Conservation (phyloP, 2,329 filamentous ascomycete species). For the Stachybotrys chlorohalonatus region DNA sequence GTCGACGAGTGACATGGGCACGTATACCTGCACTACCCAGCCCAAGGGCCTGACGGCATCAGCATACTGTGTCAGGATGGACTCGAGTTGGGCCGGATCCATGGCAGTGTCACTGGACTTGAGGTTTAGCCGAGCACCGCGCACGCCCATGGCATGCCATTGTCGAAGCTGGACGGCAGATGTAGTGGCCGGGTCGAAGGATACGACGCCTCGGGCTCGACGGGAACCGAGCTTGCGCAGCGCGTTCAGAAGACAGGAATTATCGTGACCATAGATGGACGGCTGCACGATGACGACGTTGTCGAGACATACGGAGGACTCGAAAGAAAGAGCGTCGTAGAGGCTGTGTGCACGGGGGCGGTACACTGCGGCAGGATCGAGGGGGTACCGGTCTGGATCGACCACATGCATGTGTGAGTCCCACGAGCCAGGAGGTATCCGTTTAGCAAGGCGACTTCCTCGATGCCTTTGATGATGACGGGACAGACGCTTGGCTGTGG, state of each 20-base stretch:
- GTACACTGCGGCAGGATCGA: slow-evolving; percentile 40
- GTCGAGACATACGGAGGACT: slow-evolving; percentile 37
- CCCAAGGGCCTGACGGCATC: slow-evolving; percentile 35
- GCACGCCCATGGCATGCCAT: slow-evolving; percentile 50
- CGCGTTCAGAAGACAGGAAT: slow-evolving; percentile 47
- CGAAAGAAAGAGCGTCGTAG: slow-evolving; percentile 40
- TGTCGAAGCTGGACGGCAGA: slow-evolving; percentile 26
- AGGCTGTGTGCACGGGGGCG: slow-evolving; percentile 38
- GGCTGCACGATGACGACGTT: slow-evolving; percentile 54
- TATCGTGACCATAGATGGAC: slow-evolving; percentile 53
- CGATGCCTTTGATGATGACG: neutral
- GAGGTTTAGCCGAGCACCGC: slow-evolving; percentile 51
- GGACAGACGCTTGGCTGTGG: neutral
- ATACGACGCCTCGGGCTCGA: slow-evolving; percentile 45
- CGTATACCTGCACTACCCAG: slow-evolving; percentile 52
- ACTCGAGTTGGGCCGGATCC: slow-evolving; percentile 27
- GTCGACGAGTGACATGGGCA: slow-evolving; percentile 40
- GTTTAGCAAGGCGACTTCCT: slow-evolving; percentile 4
- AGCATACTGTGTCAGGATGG: slow-evolving; percentile 36
- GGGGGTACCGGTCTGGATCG: slow-evolving; percentile 40
- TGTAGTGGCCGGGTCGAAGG: slow-evolving; percentile 38
- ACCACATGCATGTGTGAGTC: slow-evolving; percentile 58
- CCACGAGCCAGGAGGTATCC: slow-evolving; percentile 40
- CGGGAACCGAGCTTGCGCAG: slow-evolving; percentile 37
- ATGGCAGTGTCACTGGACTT: slow-evolving; percentile 39